Evolutionary conservation across 164 flowering plant species (phyloP).

Genomic region (Vitis rupestris): DNA sequence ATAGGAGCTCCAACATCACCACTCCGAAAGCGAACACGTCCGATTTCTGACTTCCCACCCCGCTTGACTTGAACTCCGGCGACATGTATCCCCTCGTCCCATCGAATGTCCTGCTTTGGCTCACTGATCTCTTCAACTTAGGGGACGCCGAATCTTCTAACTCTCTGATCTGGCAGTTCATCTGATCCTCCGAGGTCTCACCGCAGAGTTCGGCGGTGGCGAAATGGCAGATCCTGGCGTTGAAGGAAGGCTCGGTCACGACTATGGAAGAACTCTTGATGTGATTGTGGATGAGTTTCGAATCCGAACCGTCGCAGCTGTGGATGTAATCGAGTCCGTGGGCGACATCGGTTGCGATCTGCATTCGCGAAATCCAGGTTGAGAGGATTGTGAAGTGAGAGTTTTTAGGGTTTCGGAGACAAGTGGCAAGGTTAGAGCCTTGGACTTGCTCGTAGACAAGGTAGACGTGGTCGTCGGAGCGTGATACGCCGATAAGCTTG

Average conservation of each 20-base stretch:
- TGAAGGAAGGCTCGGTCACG: slow-evolving; percentile 55
- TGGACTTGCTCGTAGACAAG: slow-evolving; percentile 69
- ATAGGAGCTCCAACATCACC: slow-evolving; percentile 63
- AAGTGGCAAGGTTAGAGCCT: slow-evolving; percentile 59
- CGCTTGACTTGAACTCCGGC: slow-evolving; percentile 54
- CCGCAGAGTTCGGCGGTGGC: slow-evolving; percentile 78
- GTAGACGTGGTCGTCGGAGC: slow-evolving; percentile 60
- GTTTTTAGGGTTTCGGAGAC: slow-evolving; percentile 62
- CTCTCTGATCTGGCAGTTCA: background rate
- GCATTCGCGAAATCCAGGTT: slow-evolving; percentile 74
- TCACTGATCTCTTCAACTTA: slow-evolving; percentile 20
- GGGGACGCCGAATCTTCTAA: background rate
- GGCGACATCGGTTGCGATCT: slow-evolving; percentile 77
- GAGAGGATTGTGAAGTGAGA: slow-evolving; percentile 66
- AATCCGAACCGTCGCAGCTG: slow-evolving; percentile 44
- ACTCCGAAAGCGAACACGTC: slow-evolving; percentile 83
- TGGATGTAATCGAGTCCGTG: slow-evolving; percentile 88
- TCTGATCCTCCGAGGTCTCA: slow-evolving; percentile 29
- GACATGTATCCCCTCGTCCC: slow-evolving; percentile 87
- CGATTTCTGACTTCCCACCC: slow-evolving; percentile 42
- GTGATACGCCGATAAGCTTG: slow-evolving; percentile 68
- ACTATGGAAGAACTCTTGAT: slow-evolving; percentile 61
- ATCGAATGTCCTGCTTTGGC: slow-evolving; percentile 35
- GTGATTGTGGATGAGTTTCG: slow-evolving; percentile 57
- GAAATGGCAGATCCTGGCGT: slow-evolving; percentile 78